Base-by-base conservation (phyloP, 2,329 filamentous ascomycete species). In the Gaeumannomyces tritici region DNA sequence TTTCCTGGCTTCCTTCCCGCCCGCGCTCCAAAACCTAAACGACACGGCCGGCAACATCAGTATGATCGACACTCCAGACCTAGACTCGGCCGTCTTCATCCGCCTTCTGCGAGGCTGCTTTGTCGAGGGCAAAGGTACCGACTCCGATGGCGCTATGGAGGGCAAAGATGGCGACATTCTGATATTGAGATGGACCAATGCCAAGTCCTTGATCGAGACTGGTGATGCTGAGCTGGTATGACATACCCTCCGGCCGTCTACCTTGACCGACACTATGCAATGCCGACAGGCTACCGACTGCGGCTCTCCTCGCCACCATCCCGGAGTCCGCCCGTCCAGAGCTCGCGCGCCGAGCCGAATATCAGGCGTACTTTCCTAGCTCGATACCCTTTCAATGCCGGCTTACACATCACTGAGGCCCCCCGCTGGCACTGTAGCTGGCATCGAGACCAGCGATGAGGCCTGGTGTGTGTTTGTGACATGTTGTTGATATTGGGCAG, bases 31-130 rank as follows among this genome's bases (percentile, higher is more conserved):
- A 73, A 87, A 92, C 67, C 78, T 99, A 62, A 96, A 98, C 75
- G 95, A 99, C 76, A 90, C 89, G 18, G 87, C 89, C 0, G 93
- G 92, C 33, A 93, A 93, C 12, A 88, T 93, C 63, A 92, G 85
- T 76, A 99, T 99, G 95, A 85, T 98, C 33, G 92, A 96, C 71
- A 80, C 84, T 2, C 95, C 95, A 0, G 95, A 98, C 72, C 76
- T 86, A 59, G 89, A 95, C 64, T 81, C 84, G 2, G 91, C 91
- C 9, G 93, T 98, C 2, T 97, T 99, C 74, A 86, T 92, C 55
- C 81, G 93, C 65, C 81, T 90, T 59, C 75, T 93, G 61, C 80
- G 79, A 62, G 85, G 89, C 69, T 77, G 79, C 3, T 77, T 83
- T 6, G 82, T 87, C 15, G 76, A 79, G 63, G 82, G 86, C 8